Evolutionary conservation across 2,329 filamentous ascomycete genomes (phyloP), one percentile per base, ranked within the genome.

Genomic region (Coleophoma cylindrospora): DNA sequence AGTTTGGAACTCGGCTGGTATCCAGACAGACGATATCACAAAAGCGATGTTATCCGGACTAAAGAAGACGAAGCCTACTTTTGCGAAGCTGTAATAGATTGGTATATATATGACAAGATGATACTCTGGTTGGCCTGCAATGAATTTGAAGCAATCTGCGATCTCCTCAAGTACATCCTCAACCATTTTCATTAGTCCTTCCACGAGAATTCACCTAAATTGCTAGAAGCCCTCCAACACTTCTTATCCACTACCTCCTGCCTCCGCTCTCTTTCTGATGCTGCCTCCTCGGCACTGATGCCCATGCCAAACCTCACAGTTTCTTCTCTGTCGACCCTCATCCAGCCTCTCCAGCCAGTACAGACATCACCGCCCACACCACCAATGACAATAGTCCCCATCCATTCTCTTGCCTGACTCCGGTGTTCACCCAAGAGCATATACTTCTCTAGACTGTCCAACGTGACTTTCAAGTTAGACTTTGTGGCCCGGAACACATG

Each of bases 1-100:
- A 11, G 77, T 94, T 1, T 96, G 91, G 92, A 97, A 97, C 64
- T 80, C 83, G 59, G 87, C 83, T 2, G 87, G 88, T 63, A 65
- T 96, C 60, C 91, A 96, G 73, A 87, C 89, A 7, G 73, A 75
- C 47, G 92, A 97, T 73, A 78, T 96, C 40, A 72, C 81, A 63
- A 73, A 77, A 52, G 90, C 91, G 1, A 74, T 96, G 65, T 64
- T 87, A 65, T 89, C 87, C 37, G 87, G 87, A 9, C 66, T 96
- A 55, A 77, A 87, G 68, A 95, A 87, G 78, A 84, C 76, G 57
- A 91, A 81, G 64, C 86, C 90, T 12, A 87, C 74, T 15, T 97
- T 95, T 72, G 85, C 85, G 67, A 97, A 96, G 73, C 70, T 96
- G 61, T 96, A 54, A 54, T 19, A 21, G 14, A 45, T 21, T 44